Conservation (phyloP, 78 protist genomes). For the Dictyostelium firmibasis region DNA sequence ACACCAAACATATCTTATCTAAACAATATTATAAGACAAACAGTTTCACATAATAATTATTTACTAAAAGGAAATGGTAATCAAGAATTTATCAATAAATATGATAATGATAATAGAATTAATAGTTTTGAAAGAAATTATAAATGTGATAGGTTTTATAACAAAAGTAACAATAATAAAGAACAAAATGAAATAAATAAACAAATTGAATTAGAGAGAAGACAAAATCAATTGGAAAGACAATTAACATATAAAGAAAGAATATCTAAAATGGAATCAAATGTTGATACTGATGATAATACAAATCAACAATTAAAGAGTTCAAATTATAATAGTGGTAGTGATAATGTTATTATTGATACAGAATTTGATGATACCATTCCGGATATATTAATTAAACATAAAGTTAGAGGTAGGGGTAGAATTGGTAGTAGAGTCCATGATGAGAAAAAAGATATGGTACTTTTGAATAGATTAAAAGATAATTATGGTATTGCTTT, state of each 20-base stretch:
- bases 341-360: neutral
- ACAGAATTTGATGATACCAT: slow-evolving; percentile 49
- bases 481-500: slow-evolving; percentile 49
- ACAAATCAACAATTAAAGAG: no score
- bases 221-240: neutral
- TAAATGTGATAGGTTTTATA: neutral
- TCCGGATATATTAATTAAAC: slow-evolving; percentile 43
- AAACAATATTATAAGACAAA: slow-evolving; percentile 34
- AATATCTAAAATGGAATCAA: neutral
- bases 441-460: slow-evolving; percentile 69
- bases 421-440: slow-evolving; percentile 64
- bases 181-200: neutral
- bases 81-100: neutral
- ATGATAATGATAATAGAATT: neutral
- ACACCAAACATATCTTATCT: slow-evolving; percentile 39
- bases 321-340: no score
- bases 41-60: slow-evolving; percentile 21
- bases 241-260: neutral
- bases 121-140: neutral
- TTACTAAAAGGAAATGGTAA: neutral
- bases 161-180: neutral
- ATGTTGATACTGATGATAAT: neutral
- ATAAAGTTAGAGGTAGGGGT: slow-evolving; percentile 72
- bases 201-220: neutral
- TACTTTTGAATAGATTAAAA: neutral